phyloP scores from a whole-genome alignment of 73 alveolate genomes.

The Paramecium sonneborni region DNA sequence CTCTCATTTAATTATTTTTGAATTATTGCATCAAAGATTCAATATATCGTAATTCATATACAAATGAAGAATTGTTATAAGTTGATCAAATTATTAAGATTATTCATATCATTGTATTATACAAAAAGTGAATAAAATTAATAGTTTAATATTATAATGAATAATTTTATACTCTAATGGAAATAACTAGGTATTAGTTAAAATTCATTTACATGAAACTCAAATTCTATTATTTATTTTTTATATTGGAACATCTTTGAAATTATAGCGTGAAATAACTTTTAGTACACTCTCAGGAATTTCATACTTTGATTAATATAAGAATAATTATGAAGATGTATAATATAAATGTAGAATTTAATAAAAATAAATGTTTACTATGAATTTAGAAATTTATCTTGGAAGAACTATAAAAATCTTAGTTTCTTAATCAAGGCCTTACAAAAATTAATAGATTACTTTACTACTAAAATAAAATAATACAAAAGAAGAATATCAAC shows the following conservation, averaged over 20 bases:
- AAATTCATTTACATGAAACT: constrained; percentile 6
- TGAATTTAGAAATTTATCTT: constrained; percentile 18
- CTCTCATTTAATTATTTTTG: not conserved
- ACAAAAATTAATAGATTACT: constrained; percentile 1
- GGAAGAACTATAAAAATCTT: not conserved
- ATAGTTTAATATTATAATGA: not conserved
- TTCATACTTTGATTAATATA: not conserved
- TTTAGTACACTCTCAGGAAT: not conserved
- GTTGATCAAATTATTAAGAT: not conserved
- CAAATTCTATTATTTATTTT: constrained; percentile 5
- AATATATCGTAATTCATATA: too few species aligned
- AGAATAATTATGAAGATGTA: constrained; percentile 5
- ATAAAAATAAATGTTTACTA: not conserved
- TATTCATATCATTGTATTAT: constrained; percentile 28
- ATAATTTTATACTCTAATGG: not conserved
- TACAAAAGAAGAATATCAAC: not conserved
- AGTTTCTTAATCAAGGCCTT: not conserved
- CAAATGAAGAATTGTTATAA: not conserved
- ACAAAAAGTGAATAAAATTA: not conserved
- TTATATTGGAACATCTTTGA: not conserved
- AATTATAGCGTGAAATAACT: constrained; percentile 7
- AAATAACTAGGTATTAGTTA: constrained; percentile 7
- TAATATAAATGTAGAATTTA: constrained; percentile 3
- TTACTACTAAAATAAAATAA: not conserved
- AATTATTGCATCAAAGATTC: not conserved